phyloP scores from a whole-genome alignment of 1,284 basidiomycete genomes.

The Ceratobasidium sp. region DNA sequence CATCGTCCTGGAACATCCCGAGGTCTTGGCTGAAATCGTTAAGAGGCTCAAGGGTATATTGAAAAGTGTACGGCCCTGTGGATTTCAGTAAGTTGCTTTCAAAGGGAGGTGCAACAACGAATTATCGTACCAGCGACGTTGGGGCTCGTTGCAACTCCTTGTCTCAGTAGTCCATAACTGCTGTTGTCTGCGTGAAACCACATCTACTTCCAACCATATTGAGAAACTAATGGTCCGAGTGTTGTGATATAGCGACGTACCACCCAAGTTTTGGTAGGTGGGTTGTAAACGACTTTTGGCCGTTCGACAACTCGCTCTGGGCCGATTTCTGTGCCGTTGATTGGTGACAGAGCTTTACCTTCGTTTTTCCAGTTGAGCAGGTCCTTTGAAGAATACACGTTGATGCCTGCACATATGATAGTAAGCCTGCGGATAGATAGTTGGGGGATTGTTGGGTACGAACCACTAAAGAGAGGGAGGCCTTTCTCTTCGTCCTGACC shows the following conservation, averaged over 20 bases:
- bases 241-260: conserved; percentile 1
- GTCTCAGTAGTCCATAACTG: conserved; percentile 19
- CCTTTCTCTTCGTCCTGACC: conserved; percentile 38
- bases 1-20: conserved; percentile 39
- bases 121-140: conserved; percentile 34
- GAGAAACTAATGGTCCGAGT: neutral
- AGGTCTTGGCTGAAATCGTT: conserved; percentile 39
- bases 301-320: conserved; percentile 28
- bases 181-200: conserved; percentile 42
- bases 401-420: conserved; percentile 14
- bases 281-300: conserved; percentile 38
- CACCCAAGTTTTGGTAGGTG: conserved; percentile 41
- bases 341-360: conserved; percentile 30
- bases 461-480: conserved; percentile 35
- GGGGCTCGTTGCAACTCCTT: conserved; percentile 34
- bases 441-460: neutral
- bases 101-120: neutral
- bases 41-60: conserved; percentile 24
- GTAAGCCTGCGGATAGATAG: neutral
- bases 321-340: conserved; percentile 37
- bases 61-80: conserved; percentile 37
- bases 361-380: conserved; percentile 44
- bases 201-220: conserved; percentile 11
- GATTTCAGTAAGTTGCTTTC: neutral
- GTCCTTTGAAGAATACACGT: conserved; percentile 41